Evolutionary conservation across 2,329 filamentous ascomycete genomes (phyloP).

Genomic region (Penicillium janthinellum): DNA sequence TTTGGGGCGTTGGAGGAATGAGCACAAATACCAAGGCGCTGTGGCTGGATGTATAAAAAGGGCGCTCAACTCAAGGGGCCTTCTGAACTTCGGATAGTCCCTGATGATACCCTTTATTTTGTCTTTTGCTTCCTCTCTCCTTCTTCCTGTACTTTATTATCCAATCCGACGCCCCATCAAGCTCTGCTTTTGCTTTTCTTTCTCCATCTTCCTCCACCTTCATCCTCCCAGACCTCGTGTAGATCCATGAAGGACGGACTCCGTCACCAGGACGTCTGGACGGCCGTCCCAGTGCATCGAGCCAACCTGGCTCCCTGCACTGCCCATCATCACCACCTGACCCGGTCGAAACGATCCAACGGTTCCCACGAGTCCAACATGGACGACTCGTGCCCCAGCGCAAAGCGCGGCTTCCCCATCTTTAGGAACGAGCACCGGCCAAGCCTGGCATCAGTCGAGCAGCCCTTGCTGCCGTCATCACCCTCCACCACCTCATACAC

Average conservation of each 20-base stretch:
- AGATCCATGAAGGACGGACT: constrained; percentile 14
- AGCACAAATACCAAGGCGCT: background rate
- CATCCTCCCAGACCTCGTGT: background rate
- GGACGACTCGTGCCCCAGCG: constrained; percentile 2
- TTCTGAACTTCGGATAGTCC: background rate
- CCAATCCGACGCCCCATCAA: background rate
- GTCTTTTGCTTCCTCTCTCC: background rate
- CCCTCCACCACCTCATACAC: background rate
- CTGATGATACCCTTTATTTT: background rate
- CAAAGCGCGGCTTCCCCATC: constrained; percentile 10
- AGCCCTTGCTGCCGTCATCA: constrained; percentile 18
- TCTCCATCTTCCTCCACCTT: background rate
- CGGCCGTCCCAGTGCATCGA: constrained; percentile 12
- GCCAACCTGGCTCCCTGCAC: background rate
- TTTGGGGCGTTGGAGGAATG: background rate
- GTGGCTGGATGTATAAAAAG: constrained; percentile 1
- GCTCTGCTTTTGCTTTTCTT: background rate
- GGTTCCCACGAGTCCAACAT: background rate
- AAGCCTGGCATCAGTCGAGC: constrained; percentile 12
- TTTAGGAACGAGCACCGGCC: constrained; percentile 8
- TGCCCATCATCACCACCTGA: constrained; percentile 18
- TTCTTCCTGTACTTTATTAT: background rate
- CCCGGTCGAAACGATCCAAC: constrained; percentile 12
- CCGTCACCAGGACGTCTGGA: constrained; percentile 10
- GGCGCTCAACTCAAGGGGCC: background rate